These are phyloP conservation scores for Pogostemon cablin DNA, from an alignment of 257 asterid genomes.

Conservation along the genomic window DNA sequence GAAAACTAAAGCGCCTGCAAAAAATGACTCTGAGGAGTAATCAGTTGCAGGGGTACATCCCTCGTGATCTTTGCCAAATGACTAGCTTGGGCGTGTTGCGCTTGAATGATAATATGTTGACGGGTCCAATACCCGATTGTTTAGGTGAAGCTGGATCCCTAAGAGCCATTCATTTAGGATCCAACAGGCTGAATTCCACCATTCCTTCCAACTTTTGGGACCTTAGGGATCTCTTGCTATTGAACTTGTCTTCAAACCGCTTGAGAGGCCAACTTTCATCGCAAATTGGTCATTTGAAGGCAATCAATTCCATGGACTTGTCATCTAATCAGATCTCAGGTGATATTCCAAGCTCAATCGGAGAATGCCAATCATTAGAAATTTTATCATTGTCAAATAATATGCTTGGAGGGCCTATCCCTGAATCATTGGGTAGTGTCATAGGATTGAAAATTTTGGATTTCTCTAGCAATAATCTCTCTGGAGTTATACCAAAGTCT, in stretches of 20 bases:
- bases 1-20: neutral
- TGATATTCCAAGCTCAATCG: constrained; percentile 8
- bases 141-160: neutral
- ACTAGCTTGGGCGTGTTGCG: neutral
- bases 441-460: neutral
- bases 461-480: constrained; percentile 2
- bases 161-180: neutral
- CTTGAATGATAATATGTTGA: neutral
- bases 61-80: constrained; percentile 4
- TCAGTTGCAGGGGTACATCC: constrained; percentile 6
- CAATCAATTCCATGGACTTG: neutral
- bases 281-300: neutral
- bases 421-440: constrained; percentile 12
- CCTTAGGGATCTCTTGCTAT: neutral
- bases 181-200: constrained; percentile 22
- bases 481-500: neutral
- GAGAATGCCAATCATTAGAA: neutral
- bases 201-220: neutral
- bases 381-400: constrained; percentile 2
- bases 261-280: constrained; percentile 11
- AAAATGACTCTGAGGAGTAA: neutral
- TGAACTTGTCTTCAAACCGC: constrained; percentile 22
- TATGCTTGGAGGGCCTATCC: constrained; percentile 21
- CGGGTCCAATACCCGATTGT: neutral
- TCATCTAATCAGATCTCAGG: neutral